Evolutionary conservation across 805 yeast genomes (phyloP).

Genomic region (Candida pseudoglaebosa): DNA sequence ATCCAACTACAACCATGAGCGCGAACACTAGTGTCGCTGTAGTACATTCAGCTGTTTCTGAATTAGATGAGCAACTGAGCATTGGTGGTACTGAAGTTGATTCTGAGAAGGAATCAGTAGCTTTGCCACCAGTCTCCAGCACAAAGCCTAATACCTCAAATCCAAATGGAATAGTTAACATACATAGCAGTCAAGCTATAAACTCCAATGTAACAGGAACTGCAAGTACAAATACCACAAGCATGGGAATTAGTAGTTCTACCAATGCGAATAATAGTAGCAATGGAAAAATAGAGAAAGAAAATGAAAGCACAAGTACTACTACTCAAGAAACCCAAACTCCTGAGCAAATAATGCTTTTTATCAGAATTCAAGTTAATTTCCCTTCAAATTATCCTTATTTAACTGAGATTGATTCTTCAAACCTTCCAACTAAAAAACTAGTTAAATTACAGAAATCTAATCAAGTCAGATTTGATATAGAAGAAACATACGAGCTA

Average conservation of each 20-base stretch:
- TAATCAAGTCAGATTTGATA: conserved; percentile 40
- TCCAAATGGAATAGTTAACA: not conserved
- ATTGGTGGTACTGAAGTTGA: not conserved
- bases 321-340: conserved; percentile 9
- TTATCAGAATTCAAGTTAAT: conserved; percentile 63
- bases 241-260: not conserved
- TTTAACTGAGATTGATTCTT: conserved; percentile 38
- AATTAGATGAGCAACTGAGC: conserved; percentile 1
- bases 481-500: conserved; percentile 79
- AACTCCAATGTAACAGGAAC: conserved; percentile 1
- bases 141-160: conserved; percentile 2
- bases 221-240: not conserved
- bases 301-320: conserved; percentile 3
- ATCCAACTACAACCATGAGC: not conserved
- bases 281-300: conserved; percentile 6
- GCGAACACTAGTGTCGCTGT: not conserved
- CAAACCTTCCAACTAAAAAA: conserved; percentile 11
- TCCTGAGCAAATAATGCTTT: conserved; percentile 45
- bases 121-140: not conserved
- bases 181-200: conserved; percentile 1
- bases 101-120: conserved; percentile 5
- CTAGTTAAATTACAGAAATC: conserved; percentile 17
- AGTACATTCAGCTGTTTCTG: not conserved
- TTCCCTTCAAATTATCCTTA: conserved; percentile 76
- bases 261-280: not conserved